A percentile compares a stretch with the other conserved stretches of the same genome.
phyloP scores from a whole-genome alignment of 129 eudicot genomes.

The Smallanthus sonchifolius region DNA sequence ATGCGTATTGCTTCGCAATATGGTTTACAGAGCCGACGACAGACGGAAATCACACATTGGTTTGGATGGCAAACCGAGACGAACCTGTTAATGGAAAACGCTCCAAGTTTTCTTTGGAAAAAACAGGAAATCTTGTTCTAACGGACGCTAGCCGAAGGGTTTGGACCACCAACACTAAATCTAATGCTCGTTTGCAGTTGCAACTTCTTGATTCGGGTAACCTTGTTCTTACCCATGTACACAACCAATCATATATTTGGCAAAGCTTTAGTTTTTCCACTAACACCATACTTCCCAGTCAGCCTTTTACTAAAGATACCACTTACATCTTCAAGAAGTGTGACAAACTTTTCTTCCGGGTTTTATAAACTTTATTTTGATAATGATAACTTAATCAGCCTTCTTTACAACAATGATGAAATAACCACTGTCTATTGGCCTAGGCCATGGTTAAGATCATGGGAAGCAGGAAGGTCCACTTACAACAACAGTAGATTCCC shows the following conservation, averaged over 20 bases:
- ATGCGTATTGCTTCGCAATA: conserved; percentile 17
- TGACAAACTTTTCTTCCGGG: conserved; percentile 37
- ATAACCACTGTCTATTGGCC: conserved; percentile 37
- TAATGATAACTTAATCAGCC: conserved; percentile 37
- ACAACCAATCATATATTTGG: conserved; percentile 30
- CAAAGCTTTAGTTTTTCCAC: conserved; percentile 59
- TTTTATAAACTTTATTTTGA: conserved; percentile 40
- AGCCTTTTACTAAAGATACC: conserved; percentile 27
- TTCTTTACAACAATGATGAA: conserved; percentile 34
- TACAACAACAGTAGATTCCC: conserved; percentile 35
- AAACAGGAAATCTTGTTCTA: conserved; percentile 3
- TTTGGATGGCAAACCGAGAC: neutral
- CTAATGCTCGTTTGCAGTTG: conserved; percentile 14
- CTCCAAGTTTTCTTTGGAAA: neutral
- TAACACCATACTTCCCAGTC: conserved; percentile 48
- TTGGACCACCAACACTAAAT: conserved; percentile 31
- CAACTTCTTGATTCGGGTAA: conserved; percentile 37
- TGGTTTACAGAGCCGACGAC: conserved; percentile 23
- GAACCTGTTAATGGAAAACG: neutral
- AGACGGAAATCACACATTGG: conserved; percentile 9
- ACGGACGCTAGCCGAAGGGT: neutral
- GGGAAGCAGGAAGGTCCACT: conserved; percentile 26
- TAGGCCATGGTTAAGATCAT: conserved; percentile 18
- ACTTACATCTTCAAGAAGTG: conserved; percentile 35
- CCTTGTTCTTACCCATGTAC: conserved; percentile 24